Evolutionary conservation across 116 monocot genomes (phyloP).

Genomic region (Posidonia oceanica): DNA sequence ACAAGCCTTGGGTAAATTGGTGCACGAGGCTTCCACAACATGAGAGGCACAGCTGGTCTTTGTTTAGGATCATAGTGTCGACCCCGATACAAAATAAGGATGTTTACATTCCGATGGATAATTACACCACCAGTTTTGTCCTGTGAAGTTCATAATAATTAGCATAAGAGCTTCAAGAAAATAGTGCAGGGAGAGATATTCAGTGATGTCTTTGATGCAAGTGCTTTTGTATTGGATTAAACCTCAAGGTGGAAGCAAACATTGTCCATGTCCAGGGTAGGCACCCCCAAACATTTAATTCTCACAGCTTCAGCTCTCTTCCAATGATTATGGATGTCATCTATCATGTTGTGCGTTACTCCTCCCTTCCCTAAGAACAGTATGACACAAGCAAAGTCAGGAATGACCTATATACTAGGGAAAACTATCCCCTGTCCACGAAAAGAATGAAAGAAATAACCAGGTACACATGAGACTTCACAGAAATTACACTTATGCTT

Average conservation of each 20-base stretch:
- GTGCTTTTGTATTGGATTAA: neutral
- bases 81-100: constrained; percentile 71
- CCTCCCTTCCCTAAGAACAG: constrained; percentile 57
- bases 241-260: constrained; percentile 92
- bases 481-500: too few relatives aligned
- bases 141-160: constrained; percentile 19
- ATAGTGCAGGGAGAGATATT: neutral
- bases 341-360: constrained; percentile 81
- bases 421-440: too few relatives aligned
- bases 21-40: constrained; percentile 83
- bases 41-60: constrained; percentile 54
- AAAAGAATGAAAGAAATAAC: too few relatives aligned
- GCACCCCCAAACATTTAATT: constrained; percentile 79
- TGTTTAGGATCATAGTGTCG: constrained; percentile 60
- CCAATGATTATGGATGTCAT: constrained; percentile 90
- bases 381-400: neutral
- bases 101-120: constrained; percentile 56
- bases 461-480: too few relatives aligned
- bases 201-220: neutral
- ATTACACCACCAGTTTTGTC: constrained; percentile 85
- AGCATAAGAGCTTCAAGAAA: neutral
- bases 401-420: too few relatives aligned
- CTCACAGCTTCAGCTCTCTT: constrained; percentile 86
- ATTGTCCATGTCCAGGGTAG: constrained; percentile 91
- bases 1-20: constrained; percentile 80